Evolutionary conservation across 202 grass and related monocot species (phyloP).

Genomic region (Sporobolus alterniflorus): DNA sequence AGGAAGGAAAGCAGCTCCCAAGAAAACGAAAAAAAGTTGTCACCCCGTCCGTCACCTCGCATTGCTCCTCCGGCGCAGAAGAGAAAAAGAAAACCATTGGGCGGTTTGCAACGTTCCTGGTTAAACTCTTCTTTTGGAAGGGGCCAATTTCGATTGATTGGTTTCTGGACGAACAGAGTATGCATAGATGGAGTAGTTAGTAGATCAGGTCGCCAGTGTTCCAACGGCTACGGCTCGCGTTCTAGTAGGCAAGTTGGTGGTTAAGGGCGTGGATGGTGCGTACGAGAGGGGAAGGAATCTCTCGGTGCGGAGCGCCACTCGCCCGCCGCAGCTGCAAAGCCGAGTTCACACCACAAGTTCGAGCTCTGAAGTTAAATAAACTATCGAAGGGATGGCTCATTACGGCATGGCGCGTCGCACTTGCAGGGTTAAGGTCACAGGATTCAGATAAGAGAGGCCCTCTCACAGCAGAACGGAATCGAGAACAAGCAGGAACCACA

Average conservation of each 20-base stretch:
- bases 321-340: constrained; percentile 2
- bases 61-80: constrained; percentile 26
- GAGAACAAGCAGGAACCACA: background rate
- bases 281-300: constrained; percentile 25
- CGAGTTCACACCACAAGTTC: constrained; percentile 23
- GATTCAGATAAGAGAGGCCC: background rate
- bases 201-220: background rate
- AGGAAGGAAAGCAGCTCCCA: background rate
- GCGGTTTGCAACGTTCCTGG: background rate
- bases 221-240: background rate
- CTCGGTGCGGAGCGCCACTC: background rate
- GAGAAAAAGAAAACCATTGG: background rate
- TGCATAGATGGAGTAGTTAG: too few relatives aligned
- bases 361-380: background rate
- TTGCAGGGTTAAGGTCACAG: background rate
- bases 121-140: background rate
- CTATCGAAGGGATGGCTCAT: too few relatives aligned
- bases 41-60: background rate
- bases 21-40: background rate
- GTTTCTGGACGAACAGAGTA: background rate
- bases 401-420: background rate
- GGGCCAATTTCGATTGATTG: background rate
- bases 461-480: background rate
- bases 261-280: constrained; percentile 10
- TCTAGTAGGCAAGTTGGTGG: constrained; percentile 36